Base-by-base conservation (phyloP, 768 basidiomycete genomes). In the Rhodotorula graminis region DNA sequence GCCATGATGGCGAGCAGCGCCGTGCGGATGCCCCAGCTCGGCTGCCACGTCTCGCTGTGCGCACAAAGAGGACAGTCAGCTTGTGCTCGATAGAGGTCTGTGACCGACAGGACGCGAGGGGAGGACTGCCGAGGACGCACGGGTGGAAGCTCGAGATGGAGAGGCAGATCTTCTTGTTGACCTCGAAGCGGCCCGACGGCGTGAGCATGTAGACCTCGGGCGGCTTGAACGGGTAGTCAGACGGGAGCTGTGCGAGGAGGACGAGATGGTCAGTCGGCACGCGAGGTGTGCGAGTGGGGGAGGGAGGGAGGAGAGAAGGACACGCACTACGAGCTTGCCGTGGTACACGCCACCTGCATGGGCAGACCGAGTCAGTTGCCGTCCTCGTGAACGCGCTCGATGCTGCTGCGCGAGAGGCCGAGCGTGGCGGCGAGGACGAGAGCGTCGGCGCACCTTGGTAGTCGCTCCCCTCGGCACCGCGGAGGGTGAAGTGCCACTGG, bases 401-500 rank as follows among this genome's bases (percentile, higher is more conserved):
- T 37, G 37, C 37, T 37, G 37, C 4, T 37, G 37, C 37, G 0
- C 19, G 2, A 27, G 33, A 11, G 19, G 47, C 33, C 31, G 49
- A 29, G 66, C 58, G 49, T 47, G 66, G 49, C 29, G 27, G 21
- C 18, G 49, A 23, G 40, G 40, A 9, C 11, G 42, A 4, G 12
- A 42, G 40, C 25, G 10, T 37, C 37, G 42, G 37, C 75, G 53
- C 40, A 76, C 75, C 75, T 9, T 95, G 92, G 74, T 91, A 98
- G 80, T 97, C 93, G 50, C 88, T 91, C 23, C 85, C 79, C 56
- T 57, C 33, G 2, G 93, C 87, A 4, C 94, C 95, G 72, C 92
- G 88, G 65, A 98, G 85, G n/a, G 95, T 97, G 80, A 93, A 96
- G 80, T 97, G 94, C 95, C 95, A 98, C 84, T 94, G 87, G 84